phyloP scores from a whole-genome alignment of 2,329 filamentous ascomycete species.

The Ustilaginoidea virens region DNA sequence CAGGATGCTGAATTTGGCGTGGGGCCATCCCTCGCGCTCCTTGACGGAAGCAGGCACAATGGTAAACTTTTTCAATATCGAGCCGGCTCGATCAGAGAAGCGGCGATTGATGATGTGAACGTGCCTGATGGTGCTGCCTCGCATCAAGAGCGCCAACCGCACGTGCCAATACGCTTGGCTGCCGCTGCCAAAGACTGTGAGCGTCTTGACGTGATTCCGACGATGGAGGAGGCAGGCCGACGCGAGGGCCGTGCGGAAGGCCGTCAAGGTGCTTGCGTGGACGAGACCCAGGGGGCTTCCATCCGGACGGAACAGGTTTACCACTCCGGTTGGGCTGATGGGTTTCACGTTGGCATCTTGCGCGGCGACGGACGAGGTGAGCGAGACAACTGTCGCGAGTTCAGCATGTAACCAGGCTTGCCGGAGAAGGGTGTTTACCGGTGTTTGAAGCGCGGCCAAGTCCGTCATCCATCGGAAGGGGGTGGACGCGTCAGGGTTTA shows the following conservation, averaged over 20 bases:
- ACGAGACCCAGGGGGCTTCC: constrained; percentile 53
- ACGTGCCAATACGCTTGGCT: constrained; percentile 93
- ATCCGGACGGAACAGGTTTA: constrained; percentile 50
- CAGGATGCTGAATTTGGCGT: constrained; percentile 51
- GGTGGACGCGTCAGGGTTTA: constrained; percentile 9
- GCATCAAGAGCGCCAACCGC: constrained; percentile 64
- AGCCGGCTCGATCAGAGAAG: constrained; percentile 42
- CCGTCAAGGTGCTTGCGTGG: constrained; percentile 60
- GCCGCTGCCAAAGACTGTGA: constrained; percentile 78
- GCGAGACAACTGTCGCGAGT: constrained; percentile 40
- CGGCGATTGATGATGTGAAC: constrained; percentile 72
- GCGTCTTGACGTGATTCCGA: constrained; percentile 54
- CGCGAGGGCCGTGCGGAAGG: constrained; percentile 64
- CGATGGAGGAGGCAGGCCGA: constrained; percentile 50
- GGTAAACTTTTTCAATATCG: constrained; percentile 33
- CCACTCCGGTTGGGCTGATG: constrained; percentile 44
- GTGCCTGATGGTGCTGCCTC: constrained; percentile 53
- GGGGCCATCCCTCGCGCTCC: constrained; percentile 43
- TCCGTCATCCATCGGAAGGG: background rate
- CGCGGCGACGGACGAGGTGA: constrained; percentile 26
- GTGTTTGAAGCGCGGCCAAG: background rate
- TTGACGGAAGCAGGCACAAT: constrained; percentile 27
- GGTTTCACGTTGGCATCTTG: constrained; percentile 14
- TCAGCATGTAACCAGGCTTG: too few relatives aligned
- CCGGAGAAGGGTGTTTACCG: too few relatives aligned